A percentile compares a stretch with the other conserved stretches of the same genome.
Conservation (phyloP, 352 stramenopile genomes). For the Phytophthora ramorum region DNA sequence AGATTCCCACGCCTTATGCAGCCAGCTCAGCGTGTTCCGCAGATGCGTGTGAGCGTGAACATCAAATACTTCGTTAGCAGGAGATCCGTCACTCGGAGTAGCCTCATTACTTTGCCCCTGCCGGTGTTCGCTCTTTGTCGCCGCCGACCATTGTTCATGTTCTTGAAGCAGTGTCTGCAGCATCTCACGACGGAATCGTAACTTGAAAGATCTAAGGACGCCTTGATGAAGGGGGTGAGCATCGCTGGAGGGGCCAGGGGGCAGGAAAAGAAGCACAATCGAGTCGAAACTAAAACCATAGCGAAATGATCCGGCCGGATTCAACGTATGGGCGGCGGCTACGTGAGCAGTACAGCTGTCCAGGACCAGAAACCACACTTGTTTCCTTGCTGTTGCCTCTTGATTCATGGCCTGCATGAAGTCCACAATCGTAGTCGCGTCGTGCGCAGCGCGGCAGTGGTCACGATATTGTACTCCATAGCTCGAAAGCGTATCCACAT, state of each 20-base stretch:
- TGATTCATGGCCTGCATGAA: constrained; percentile 70
- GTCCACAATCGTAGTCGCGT: constrained; percentile 57
- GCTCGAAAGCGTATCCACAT: constrained; percentile 39
- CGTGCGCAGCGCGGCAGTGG: constrained; percentile 55
- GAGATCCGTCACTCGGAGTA: constrained; percentile 11
- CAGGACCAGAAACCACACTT: constrained; percentile 78
- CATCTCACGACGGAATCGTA: constrained; percentile 68
- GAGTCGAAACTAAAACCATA: constrained; percentile 71
- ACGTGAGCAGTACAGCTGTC: constrained; percentile 71
- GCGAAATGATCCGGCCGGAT: constrained; percentile 63
- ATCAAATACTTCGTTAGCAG: constrained; percentile 40
- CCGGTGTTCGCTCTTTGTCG: constrained; percentile 15
- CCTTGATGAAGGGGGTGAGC: constrained; percentile 70
- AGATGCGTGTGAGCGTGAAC: constrained; percentile 53
- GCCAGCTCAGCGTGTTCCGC: constrained; percentile 51
- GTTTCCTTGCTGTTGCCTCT: constrained; percentile 58
- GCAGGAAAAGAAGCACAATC: constrained; percentile 71
- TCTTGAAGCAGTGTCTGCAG: constrained; percentile 52
- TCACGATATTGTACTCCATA: constrained; percentile 57
- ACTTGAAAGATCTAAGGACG: constrained; percentile 64
- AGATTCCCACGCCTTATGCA: constrained; percentile 55
- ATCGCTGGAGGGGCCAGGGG: constrained; percentile 44
- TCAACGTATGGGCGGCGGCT: constrained; percentile 63
- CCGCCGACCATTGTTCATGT: constrained; percentile 25
- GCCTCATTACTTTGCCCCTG: constrained; percentile 3